phyloP scores from a whole-genome alignment of 345 rosid species.

The Theobroma cacao region DNA sequence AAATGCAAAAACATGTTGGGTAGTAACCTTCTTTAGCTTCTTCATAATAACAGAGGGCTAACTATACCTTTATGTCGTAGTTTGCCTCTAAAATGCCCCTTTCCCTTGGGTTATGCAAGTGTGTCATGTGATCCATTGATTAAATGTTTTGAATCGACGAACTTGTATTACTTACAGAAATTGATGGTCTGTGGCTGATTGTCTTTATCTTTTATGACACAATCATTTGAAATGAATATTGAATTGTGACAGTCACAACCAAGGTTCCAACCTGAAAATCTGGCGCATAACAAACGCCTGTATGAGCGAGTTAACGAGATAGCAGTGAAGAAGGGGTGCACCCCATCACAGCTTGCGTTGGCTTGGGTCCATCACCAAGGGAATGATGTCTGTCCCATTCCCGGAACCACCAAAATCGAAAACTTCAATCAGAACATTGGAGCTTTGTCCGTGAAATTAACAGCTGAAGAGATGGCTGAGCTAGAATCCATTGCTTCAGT shows the following conservation, averaged over 20 bases:
- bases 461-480: slow-evolving; percentile 53
- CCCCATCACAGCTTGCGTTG: background rate
- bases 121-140: too few relatives aligned
- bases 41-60: too few relatives aligned
- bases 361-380: background rate
- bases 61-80: too few relatives aligned
- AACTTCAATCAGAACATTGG: slow-evolving; percentile 57
- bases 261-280: slow-evolving; percentile 60
- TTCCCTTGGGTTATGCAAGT: too few relatives aligned
- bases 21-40: too few relatives aligned
- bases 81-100: too few relatives aligned
- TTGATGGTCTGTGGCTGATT: background rate
- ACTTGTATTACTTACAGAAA: background rate
- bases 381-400: slow-evolving; percentile 38
- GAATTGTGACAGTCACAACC: slow-evolving; percentile 10
- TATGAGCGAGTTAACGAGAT: slow-evolving; percentile 46
- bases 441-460: slow-evolving; percentile 52
- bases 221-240: background rate
- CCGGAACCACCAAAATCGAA: slow-evolving; percentile 56
- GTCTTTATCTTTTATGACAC: background rate
- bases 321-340: slow-evolving; percentile 18
- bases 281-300: slow-evolving; percentile 40
- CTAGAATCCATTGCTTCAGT: slow-evolving; percentile 43
- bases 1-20: too few relatives aligned
- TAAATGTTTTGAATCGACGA: background rate